Evolutionary conservation across 495 filamentous ascomycete species (phyloP), one percentile per base, ranked within the genome.

Genomic region (Daldinia decipiens): DNA sequence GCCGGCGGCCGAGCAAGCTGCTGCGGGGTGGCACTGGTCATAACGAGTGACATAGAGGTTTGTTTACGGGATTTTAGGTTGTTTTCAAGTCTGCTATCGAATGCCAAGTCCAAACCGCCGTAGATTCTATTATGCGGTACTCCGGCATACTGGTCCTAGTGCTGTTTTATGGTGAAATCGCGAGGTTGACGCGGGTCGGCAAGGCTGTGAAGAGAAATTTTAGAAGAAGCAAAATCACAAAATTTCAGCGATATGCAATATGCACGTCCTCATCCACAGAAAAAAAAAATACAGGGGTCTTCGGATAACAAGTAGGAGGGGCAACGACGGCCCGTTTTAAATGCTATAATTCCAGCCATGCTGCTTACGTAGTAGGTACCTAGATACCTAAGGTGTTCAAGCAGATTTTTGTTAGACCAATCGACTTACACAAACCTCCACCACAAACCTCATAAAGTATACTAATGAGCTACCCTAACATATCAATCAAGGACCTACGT

Each of bases 1-100:
- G 59, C 65, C 17, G 57, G 34, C 21, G 73, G 52, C 11, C 74
- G 60, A 59, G 74, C 50, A 38, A 62, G 54, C 27, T 63, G 56
- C 31, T 60, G 73, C 51, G 75, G 68, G 57, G 76, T 58, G 54
- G 70, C 67, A 31, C 77, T 74, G 6, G 77, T 78, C 34, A 71
- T 62, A 31, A 62, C 36, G 56, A 78, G 74, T 17, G 74, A 77
- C 77, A 79, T 79, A 24, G 51, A 31, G 17, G 21, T 38, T 36
- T 38, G 54, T 36, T 36, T 57, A 36, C 4, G 13, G 21, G 13
- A 13, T 36, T 36, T 36, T 36, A 36, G 12, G 2, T 36, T 59
- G 9, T 57, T 0, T 57, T 13, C 45, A 62, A 40, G 43, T 19
- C n/a, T 56, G 56, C 24, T 56, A 19, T 50, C 17, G 43, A 59